Percentiles rank a stretch among this genome's conserved stretches.
Evolutionary conservation across 129 eudicot genomes (phyloP).

Genomic region (Heracleum sosnowskyi): DNA sequence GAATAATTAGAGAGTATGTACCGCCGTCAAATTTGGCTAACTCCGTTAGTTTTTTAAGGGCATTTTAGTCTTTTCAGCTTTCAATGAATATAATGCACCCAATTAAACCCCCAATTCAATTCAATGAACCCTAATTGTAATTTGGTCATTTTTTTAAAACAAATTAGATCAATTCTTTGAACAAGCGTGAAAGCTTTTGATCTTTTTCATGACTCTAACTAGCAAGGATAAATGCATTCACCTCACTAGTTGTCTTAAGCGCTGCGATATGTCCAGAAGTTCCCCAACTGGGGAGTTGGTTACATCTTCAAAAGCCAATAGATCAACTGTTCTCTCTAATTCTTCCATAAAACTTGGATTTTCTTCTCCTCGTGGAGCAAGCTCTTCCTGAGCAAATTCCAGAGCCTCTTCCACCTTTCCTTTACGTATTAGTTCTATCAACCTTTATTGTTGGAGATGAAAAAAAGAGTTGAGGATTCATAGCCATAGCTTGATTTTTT

Average conservation of each 20-base stretch:
- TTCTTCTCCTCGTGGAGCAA: slow-evolving; percentile 98
- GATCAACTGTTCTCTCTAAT: slow-evolving; percentile 83
- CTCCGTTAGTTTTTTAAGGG: too few species aligned
- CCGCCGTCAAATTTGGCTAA: too few species aligned
- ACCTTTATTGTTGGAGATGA: slow-evolving; percentile 92
- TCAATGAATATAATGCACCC: too few species aligned
- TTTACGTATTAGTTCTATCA: slow-evolving; percentile 82
- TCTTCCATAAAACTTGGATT: slow-evolving; percentile 82
- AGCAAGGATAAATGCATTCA: slow-evolving; percentile 93
- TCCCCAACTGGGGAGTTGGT: slow-evolving; percentile 80
- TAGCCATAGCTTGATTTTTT: too few species aligned
- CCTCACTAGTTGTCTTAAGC: slow-evolving; percentile 94
- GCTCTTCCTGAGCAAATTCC: slow-evolving; percentile 97
- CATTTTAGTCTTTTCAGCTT: too few species aligned
- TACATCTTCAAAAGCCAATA: slow-evolving; percentile 89
- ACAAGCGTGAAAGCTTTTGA: too few species aligned
- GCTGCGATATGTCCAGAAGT: slow-evolving; percentile 86
- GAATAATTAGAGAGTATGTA: too few species aligned
- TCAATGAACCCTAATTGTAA: too few species aligned
- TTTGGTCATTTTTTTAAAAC: too few species aligned
- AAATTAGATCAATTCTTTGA: too few species aligned
- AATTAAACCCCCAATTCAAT: too few species aligned
- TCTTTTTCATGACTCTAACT: slow-evolving; percentile 99
- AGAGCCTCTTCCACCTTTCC: slow-evolving; percentile 90
- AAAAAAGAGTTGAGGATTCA: slow-evolving; percentile 89